phyloP scores from a whole-genome alignment of 108 stramenopile species.

The Seminavis robusta region DNA sequence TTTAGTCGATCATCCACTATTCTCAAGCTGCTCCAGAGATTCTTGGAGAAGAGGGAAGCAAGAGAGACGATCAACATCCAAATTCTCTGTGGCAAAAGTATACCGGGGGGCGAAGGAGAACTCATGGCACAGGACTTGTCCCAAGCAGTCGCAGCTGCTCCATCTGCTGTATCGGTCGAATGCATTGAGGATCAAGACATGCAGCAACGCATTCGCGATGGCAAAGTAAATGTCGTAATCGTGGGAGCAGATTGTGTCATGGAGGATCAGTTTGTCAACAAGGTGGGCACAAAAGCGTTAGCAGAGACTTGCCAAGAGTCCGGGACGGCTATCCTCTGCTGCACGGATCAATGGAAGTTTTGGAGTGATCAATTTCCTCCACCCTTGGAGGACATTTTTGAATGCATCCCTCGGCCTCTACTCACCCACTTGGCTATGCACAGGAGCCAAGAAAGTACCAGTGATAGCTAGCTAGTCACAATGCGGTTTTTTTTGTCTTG shows the following conservation, averaged over 20 bases:
- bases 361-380: constrained; percentile 51
- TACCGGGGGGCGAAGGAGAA: constrained; percentile 47
- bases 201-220: constrained; percentile 10
- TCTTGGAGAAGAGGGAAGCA: constrained; percentile 3
- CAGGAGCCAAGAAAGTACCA: no score
- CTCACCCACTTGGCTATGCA: no score
- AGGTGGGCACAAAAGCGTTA: constrained; percentile 35
- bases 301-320: constrained; percentile 10
- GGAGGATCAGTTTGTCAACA: constrained; percentile 35
- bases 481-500: no score
- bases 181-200: constrained; percentile 34
- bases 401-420: constrained; percentile 39
- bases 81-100: constrained; percentile 37
- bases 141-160: constrained; percentile 5
- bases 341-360: constrained; percentile 43
- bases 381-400: constrained; percentile 52
- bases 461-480: no score
- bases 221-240: constrained; percentile 25
- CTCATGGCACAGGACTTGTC: constrained; percentile 44
- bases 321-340: constrained; percentile 28
- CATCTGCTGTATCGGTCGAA: neutral
- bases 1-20: constrained; percentile 50
- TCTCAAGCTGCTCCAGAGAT: constrained; percentile 14
- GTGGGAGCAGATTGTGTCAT: constrained; percentile 49
- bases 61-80: neutral